phyloP scores from a whole-genome alignment of 2,329 filamentous ascomycete genomes.

The Fusarium sp. region DNA sequence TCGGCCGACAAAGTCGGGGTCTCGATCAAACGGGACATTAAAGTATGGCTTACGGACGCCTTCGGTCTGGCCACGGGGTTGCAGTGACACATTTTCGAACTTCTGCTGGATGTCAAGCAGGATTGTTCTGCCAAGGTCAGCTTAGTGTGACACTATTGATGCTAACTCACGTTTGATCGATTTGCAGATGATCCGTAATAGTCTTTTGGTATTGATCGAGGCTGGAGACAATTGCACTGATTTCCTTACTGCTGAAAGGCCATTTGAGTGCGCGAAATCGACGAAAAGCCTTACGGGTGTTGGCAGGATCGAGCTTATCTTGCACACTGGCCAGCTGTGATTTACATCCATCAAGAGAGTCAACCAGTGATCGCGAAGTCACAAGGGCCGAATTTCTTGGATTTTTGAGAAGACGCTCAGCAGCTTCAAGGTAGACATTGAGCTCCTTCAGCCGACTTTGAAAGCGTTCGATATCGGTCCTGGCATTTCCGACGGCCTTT shows the following conservation, averaged over 20 bases:
- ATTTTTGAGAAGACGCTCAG: neutral
- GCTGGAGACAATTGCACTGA: neutral
- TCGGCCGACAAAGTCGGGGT: constrained; percentile 51
- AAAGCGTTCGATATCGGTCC: neutral
- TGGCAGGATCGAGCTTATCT: neutral
- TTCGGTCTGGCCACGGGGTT: neutral
- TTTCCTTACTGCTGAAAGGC: neutral
- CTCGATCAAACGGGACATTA: constrained; percentile 48
- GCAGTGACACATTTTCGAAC: neutral
- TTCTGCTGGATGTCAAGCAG: neutral
- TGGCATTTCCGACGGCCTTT: neutral
- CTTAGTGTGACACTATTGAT: rapidly evolving
- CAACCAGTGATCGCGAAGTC: neutral
- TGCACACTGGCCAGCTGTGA: rapidly evolving
- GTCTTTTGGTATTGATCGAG: constrained; percentile 5
- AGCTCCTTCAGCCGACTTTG: neutral
- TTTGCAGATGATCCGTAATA: neutral
- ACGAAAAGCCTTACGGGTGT: neutral
- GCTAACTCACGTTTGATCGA: neutral
- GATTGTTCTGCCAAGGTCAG: neutral
- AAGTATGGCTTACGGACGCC: neutral
- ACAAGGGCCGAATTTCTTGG: rapidly evolving
- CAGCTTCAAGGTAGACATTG: neutral
- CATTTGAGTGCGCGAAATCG: neutral
- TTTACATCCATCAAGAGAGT: neutral